These are phyloP conservation scores for Dovyalis caffra DNA, from an alignment of 345 rosid genomes.

Conservation along the genomic window DNA sequence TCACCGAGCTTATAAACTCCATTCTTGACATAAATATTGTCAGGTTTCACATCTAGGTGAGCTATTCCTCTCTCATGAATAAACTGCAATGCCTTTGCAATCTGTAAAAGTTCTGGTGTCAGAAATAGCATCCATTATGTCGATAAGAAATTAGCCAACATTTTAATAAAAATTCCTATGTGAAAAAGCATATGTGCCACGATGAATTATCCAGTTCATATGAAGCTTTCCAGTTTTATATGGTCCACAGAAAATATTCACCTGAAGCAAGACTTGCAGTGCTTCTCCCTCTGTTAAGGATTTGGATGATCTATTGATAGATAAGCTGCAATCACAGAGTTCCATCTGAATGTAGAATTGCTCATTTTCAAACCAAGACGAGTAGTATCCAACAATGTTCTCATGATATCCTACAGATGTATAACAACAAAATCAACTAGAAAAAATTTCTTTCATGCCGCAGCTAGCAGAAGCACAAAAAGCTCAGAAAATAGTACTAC, in stretches of 20 bases:
- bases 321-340: slow-evolving; percentile 84
- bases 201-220: background rate
- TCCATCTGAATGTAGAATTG: slow-evolving; percentile 96
- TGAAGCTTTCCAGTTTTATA: background rate
- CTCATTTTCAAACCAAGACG: slow-evolving; percentile 94
- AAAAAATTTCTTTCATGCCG: slow-evolving; percentile 4
- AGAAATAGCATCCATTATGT: background rate
- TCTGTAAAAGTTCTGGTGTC: slow-evolving; percentile 43
- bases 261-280: slow-evolving; percentile 69
- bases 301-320: slow-evolving; percentile 39
- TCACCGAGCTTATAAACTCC: slow-evolving; percentile 89
- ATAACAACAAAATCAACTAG: slow-evolving; percentile 8
- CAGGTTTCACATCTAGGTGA: slow-evolving; percentile 96
- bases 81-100: slow-evolving; percentile 76
- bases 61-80: slow-evolving; percentile 83
- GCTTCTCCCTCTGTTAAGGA: slow-evolving; percentile 57
- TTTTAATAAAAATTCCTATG: background rate
- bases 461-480: background rate
- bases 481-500: background rate
- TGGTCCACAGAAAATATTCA: slow-evolving; percentile 19
- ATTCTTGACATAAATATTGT: slow-evolving; percentile 82
- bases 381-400: slow-evolving; percentile 76
- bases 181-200: background rate
- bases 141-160: background rate
- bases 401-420: slow-evolving; percentile 65